These are phyloP conservation scores for Protostelium mycophagum DNA, from an alignment of 78 protist genomes.

Conservation along the genomic window DNA sequence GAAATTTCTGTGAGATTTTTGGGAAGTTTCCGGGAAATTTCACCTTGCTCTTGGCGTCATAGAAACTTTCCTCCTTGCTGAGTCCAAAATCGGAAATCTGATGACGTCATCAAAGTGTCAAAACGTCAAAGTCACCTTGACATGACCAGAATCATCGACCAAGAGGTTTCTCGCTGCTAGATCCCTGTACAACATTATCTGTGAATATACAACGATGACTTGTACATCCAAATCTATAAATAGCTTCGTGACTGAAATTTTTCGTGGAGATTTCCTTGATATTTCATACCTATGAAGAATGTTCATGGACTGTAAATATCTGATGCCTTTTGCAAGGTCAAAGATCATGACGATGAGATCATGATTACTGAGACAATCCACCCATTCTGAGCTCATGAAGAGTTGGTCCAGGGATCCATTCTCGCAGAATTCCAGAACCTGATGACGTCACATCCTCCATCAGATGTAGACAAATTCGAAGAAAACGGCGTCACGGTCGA, in stretches of 20 bases:
- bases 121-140: neutral
- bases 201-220: no score
- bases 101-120: neutral
- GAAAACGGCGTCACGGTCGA: no score
- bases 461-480: no score
- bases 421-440: neutral
- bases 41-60: neutral
- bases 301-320: neutral
- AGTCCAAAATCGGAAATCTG: neutral
- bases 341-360: neutral
- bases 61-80: neutral
- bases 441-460: neutral
- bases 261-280: neutral
- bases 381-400: neutral
- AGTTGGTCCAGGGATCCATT: neutral
- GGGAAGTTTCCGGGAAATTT: neutral
- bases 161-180: neutral
- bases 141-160: neutral
- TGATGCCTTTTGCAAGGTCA: neutral
- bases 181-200: no score
- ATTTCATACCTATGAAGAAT: neutral
- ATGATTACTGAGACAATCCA: neutral
- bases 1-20: neutral
- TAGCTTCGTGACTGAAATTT: neutral
- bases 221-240: no score